Evolutionary conservation across 2,329 filamentous ascomycete genomes (phyloP), one percentile per base, ranked within the genome.

Genomic region (Aspergillus cejpii): DNA sequence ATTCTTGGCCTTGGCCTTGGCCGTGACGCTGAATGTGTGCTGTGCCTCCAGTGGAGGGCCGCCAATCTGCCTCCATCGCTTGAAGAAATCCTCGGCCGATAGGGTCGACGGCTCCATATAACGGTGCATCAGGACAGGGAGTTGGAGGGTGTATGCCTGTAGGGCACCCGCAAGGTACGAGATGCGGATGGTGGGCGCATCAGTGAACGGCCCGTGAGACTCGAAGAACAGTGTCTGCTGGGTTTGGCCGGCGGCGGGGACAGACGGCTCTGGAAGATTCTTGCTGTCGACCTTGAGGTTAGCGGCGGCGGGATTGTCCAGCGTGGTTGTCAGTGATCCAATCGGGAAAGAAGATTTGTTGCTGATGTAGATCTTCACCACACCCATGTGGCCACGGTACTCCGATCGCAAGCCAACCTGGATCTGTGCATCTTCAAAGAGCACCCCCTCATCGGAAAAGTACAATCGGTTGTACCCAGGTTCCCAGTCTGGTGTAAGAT

Each of bases 21-120:
- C 76, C 1, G 72, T 68, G 8, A 91, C 64, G 0, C 83, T 81
- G 66, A 98, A 94, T 24, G 97, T 88, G 38, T 79, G 79, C 65
- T 98, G 92, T 0, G 87, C 83, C 67, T 98, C 94, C 23, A 94
- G 80, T 1, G 90, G 84, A 1, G 81, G 80, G 4, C 86, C 88
- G 10, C 92, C 92, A 57, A 98, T 97, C 70, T 98, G 92, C 75
- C 95, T 94, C 92, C 92, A 98, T 41, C 94, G 78, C 75, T 94
- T 96, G 79, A 98, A 98, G 70, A 97, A 98, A 63, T 98, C 92
- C 41, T 98, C 92, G 0, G 84, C 81, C 5, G 80, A 80, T 29
- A 98, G 74, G 45, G 92, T 84, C 0, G 92, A 90, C 0, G 87
- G 81, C 51, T 96, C 90, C 89, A 97, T 96, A 62, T 95, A 98